phyloP scores from a whole-genome alignment of 257 asterid species.

The Przewalskia tangutica region DNA sequence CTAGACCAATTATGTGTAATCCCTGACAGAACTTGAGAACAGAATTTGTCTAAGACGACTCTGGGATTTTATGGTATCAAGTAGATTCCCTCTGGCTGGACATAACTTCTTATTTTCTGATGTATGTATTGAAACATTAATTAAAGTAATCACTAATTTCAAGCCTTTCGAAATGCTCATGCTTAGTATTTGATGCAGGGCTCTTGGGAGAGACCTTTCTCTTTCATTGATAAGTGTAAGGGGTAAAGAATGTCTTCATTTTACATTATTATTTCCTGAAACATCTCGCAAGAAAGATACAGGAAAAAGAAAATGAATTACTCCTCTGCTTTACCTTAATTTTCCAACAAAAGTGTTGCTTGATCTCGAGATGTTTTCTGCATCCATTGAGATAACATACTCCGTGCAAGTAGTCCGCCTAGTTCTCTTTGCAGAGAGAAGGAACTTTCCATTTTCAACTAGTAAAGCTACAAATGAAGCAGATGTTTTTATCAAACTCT shows the following conservation, averaged over 20 bases:
- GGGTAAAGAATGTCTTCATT: not conserved
- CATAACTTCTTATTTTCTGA: not conserved
- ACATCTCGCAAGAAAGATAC: not conserved
- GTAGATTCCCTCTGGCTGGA: not conserved
- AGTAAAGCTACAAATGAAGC: conserved; percentile 52
- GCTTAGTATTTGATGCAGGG: not conserved
- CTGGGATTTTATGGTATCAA: not conserved
- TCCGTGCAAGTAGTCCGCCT: conserved; percentile 94
- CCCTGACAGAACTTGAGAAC: not conserved
- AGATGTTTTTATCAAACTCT: not conserved
- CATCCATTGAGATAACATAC: conserved; percentile 89
- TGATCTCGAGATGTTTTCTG: conserved; percentile 79
- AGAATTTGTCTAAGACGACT: not conserved
- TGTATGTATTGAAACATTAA: not conserved
- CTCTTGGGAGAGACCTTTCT: not conserved
- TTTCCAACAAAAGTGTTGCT: conserved; percentile 84
- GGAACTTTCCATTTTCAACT: conserved; percentile 93
- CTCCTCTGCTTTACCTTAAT: conserved; percentile 40
- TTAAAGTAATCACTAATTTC: not conserved
- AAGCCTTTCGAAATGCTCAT: not conserved
- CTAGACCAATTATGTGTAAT: not conserved
- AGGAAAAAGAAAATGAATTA: not conserved
- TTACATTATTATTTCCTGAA: not conserved
- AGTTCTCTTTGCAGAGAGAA: conserved; percentile 93
- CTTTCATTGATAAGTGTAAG: not conserved